Evolutionary conservation across 139 green algal genomes (phyloP), one percentile per base, ranked within the genome.

Genomic region (Chlorella ohadii): DNA sequence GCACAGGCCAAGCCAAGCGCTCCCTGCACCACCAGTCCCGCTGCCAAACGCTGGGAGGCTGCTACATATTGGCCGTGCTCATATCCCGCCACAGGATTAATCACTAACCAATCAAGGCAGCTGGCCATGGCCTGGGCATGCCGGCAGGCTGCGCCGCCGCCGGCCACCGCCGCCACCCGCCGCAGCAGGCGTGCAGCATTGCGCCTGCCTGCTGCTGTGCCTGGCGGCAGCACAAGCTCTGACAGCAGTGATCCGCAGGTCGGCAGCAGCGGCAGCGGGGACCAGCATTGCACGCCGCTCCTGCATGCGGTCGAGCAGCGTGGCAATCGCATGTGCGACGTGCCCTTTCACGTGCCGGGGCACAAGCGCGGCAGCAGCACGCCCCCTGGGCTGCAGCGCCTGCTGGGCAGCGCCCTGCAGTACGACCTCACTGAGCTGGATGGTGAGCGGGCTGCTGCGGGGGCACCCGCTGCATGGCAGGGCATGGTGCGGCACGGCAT

Each of bases 371-470:
- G 88, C 34, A 44, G 34, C 72, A 79, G 79, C 51, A 78, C 64
- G 12, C 76, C 39, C 15, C 63, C 57, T n/a, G 56, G 81, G 65
- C 87, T 93, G 36, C 9, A 22, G 38, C 76, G 81, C 2, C 34
- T 91, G 33, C 71, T 81, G 3, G 71, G 71, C 0, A 74, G 56
- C 22, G 86, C 88, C 4, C 63, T 94, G 17, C 31, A 55, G 0
- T 86, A 90, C 68, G 95, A 98, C 75, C 84, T 98, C 2, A 98
- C 95, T 4, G 95, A 98, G 84, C 89, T 98, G 11, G 83, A 90
- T 47, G 93, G 92, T 92, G 33, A 4, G 73, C 5, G 23, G 17
- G 28, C n/a, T 13, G 68, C 34, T 41, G 59, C 2, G 23, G 23
- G 59, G 59, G 28, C 3, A 15, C 28, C 27, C 19, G 63, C 63